Conservation (phyloP, 495 filamentous ascomycete species). For the Lasiosphaeria ovina region DNA sequence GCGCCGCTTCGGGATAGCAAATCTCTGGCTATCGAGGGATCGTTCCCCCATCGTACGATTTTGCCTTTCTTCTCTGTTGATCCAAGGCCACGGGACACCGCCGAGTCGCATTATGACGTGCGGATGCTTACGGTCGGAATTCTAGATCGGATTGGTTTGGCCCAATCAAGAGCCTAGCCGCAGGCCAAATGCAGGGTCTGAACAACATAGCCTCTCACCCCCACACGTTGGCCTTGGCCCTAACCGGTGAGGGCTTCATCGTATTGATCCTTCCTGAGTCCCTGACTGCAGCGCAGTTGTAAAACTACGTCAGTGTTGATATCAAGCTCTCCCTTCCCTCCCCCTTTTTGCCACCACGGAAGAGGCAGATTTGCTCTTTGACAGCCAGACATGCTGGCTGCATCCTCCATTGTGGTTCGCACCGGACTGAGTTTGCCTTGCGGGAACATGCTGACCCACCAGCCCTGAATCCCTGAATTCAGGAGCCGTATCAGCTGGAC, state of each 20-base stretch:
- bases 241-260: conserved; percentile 8
- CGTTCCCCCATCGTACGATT: not conserved
- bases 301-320: not conserved
- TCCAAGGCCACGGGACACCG: not conserved
- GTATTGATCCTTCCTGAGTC: not conserved
- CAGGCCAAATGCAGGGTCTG: not conserved
- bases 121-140: not conserved
- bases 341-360: too few relatives aligned
- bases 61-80: not conserved
- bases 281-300: not conserved
- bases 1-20: too few relatives aligned
- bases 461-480: too few relatives aligned
- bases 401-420: too few relatives aligned
- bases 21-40: too few relatives aligned
- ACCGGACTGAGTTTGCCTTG: too few relatives aligned
- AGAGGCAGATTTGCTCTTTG: too few relatives aligned
- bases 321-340: not conserved
- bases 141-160: conserved; percentile 9
- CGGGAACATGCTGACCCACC: too few relatives aligned
- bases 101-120: not conserved
- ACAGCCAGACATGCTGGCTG: too few relatives aligned
- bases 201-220: not conserved
- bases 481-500: too few relatives aligned
- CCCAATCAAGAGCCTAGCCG: conserved; percentile 5
- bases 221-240: not conserved